Conservation (phyloP, 1,139 yeast species). For the Suhomyces yuchorum region DNA sequence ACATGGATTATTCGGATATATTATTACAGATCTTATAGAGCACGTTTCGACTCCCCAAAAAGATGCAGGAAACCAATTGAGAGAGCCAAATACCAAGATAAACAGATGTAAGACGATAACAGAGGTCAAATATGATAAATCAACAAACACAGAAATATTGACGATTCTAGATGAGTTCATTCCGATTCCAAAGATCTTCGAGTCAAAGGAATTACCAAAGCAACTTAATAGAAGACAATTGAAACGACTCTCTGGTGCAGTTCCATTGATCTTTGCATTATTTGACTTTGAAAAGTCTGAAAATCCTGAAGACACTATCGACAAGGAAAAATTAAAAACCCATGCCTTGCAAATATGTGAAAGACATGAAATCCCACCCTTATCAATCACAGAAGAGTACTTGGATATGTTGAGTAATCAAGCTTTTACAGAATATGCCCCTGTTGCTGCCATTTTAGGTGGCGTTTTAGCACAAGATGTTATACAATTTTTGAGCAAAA, state of each 20-base stretch:
- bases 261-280: conserved; percentile 64
- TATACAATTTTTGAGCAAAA: conserved; percentile 74
- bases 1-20: conserved; percentile 82
- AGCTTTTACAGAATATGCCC: conserved; percentile 71
- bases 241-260: conserved; percentile 57
- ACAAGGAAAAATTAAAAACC: conserved; percentile 34
- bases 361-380: conserved; percentile 38
- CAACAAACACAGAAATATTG: conserved; percentile 50
- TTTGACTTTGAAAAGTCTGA: conserved; percentile 42
- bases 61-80: conserved; percentile 53
- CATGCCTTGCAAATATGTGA: conserved; percentile 29
- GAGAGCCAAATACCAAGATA: conserved; percentile 48
- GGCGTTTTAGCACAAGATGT: conserved; percentile 92
- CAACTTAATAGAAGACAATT: conserved; percentile 58
- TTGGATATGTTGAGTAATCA: conserved; percentile 48
- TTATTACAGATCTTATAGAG: conserved; percentile 73
- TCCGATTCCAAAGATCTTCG: conserved; percentile 33
- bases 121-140: conserved; percentile 36
- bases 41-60: conserved; percentile 51
- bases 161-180: conserved; percentile 58
- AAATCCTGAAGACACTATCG: conserved; percentile 29
- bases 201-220: conserved; percentile 41
- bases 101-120: conserved; percentile 55
- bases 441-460: conserved; percentile 86
- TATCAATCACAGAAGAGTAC: conserved; percentile 41